Conservation (phyloP, 2,329 filamentous ascomycete genomes). For the Phaeosphaeria sp. region DNA sequence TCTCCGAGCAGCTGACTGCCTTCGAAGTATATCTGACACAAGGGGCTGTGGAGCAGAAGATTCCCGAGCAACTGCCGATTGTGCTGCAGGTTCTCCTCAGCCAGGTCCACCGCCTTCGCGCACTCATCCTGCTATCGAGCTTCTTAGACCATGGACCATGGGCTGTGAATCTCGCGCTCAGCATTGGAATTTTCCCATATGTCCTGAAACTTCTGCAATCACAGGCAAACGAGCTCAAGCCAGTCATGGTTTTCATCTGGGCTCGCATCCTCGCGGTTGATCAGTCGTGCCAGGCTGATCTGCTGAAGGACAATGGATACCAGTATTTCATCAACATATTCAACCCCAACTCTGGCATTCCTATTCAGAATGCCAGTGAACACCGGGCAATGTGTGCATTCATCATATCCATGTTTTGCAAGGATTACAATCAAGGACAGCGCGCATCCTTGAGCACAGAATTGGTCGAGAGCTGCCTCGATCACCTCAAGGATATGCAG, state of each 20-base stretch:
- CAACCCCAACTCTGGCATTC: conserved; percentile 81
- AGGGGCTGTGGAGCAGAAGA: conserved; percentile 82
- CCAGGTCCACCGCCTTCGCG: conserved; percentile 90
- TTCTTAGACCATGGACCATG: conserved; percentile 96
- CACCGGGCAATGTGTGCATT: conserved; percentile 99
- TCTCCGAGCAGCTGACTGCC: conserved; percentile 94
- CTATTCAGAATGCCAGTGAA: conserved; percentile 86
- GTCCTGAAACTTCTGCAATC: conserved; percentile 97
- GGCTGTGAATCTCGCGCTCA: conserved; percentile 97
- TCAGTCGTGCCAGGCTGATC: conserved; percentile 87
- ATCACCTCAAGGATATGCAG: conserved; percentile 82
- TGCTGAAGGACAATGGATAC: conserved; percentile 96
- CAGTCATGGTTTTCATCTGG: conserved; percentile 99
- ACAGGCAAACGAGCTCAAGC: conserved; percentile 90
- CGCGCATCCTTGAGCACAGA: conserved; percentile 89
- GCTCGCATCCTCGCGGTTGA: conserved; percentile 94
- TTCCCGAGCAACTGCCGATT: conserved; percentile 93
- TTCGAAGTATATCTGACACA: conserved; percentile 94
- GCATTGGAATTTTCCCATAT: conserved; percentile 98
- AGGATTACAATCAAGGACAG: conserved; percentile 89
- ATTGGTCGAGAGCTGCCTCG: conserved; percentile 85
- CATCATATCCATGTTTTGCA: conserved; percentile 96
- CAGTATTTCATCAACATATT: conserved; percentile 95
- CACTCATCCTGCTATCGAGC: conserved; percentile 87
- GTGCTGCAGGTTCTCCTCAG: conserved; percentile 95